A percentile compares a stretch with the other conserved stretches of the same genome.
Conservation (phyloP, 176 grass and related monocot genomes). For the Phyllostachys edulis region DNA sequence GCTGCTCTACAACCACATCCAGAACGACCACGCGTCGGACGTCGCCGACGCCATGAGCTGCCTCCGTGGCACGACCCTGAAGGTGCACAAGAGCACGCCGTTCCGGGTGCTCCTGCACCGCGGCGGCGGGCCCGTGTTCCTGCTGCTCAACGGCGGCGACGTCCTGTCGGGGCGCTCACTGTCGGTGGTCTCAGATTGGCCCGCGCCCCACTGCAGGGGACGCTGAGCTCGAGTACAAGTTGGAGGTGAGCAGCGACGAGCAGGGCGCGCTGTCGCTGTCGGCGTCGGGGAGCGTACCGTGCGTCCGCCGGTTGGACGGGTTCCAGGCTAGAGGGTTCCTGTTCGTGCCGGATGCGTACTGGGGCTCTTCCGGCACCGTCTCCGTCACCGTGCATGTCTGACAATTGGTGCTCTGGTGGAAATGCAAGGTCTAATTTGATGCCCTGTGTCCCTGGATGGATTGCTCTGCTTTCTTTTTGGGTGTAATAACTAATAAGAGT, state of each 20-base stretch:
- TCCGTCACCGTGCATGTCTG: not conserved
- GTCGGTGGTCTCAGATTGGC: not conserved
- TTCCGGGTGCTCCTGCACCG: not conserved
- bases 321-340: not conserved
- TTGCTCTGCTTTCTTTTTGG: no score
- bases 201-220: not conserved
- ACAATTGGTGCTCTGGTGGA: no score
- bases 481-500: no score
- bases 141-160: not conserved
- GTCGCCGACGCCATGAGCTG: not conserved
- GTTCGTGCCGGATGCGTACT: slow-evolving; percentile 20
- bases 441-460: no score
- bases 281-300: not conserved
- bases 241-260: not conserved
- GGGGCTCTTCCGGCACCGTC: not conserved
- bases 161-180: not conserved
- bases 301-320: not conserved
- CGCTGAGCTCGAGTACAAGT: not conserved
- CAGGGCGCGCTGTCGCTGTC: not conserved
- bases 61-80: not conserved
- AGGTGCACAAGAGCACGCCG: not conserved
- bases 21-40: not conserved
- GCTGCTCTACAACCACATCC: not conserved
- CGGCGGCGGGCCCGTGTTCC: not conserved
- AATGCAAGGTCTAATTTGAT: no score